Conservation (phyloP, 1,139 yeast species). For the Yamadazyma songkhlaensis region DNA sequence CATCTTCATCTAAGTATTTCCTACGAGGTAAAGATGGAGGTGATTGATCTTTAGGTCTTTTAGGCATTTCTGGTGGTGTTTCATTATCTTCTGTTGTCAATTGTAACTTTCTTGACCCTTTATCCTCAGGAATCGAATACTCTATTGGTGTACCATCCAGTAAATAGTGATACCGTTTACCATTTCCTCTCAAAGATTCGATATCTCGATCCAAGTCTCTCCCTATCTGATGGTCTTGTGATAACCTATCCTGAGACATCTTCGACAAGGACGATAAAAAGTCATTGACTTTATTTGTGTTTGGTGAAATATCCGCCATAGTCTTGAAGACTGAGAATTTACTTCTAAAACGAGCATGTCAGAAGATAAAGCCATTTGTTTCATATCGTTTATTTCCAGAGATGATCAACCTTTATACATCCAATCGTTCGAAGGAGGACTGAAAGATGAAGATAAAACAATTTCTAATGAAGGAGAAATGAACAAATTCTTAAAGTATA, state of each 20-base stretch:
- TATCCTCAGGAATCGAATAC: slow-evolving; percentile 3
- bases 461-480: slow-evolving; percentile 11
- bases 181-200: slow-evolving; percentile 1
- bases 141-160: background rate
- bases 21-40: slow-evolving; percentile 4
- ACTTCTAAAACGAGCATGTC: background rate
- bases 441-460: slow-evolving; percentile 9
- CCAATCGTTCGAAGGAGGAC: slow-evolving; percentile 38
- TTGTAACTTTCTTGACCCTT: slow-evolving; percentile 6
- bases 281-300: slow-evolving; percentile 14
- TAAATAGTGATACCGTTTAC: background rate
- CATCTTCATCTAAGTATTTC: slow-evolving; percentile 2
- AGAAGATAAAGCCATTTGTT: slow-evolving; percentile 26
- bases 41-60: slow-evolving; percentile 5
- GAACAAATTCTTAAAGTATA: slow-evolving; percentile 53
- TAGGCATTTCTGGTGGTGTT: slow-evolving; percentile 9
- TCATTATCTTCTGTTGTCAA: slow-evolving; percentile 7
- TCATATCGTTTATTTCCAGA: slow-evolving; percentile 53
- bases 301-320: slow-evolving; percentile 10
- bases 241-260: slow-evolving; percentile 13
- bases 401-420: slow-evolving; percentile 60
- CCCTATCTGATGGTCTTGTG: slow-evolving; percentile 12
- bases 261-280: slow-evolving; percentile 14
- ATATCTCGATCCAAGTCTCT: slow-evolving; percentile 11
- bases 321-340: background rate